These are phyloP conservation scores for Mycena haematopus DNA, from an alignment of 768 basidiomycete genomes.

Conservation along the genomic window DNA sequence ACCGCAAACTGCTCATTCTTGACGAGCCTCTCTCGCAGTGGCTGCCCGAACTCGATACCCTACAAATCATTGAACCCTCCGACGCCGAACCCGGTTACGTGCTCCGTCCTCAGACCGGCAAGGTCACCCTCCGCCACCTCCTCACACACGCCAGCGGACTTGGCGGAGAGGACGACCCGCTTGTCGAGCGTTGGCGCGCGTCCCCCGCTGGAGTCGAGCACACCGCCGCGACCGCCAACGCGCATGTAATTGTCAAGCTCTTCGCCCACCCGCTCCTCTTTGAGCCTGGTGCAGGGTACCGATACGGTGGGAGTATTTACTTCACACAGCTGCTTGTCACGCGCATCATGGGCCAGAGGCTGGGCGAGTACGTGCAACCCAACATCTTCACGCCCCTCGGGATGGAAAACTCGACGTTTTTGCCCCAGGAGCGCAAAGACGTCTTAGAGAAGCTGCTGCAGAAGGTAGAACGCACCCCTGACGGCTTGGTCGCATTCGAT, in stretches of 20 bases:
- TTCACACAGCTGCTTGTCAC: slow-evolving; percentile 18
- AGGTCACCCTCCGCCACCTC: slow-evolving; percentile 29
- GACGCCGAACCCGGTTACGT: slow-evolving; percentile 8
- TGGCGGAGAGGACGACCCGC: slow-evolving; percentile 7
- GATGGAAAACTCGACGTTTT: slow-evolving; percentile 10
- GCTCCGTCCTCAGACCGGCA: slow-evolving; percentile 5
- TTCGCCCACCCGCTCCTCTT: slow-evolving; percentile 18
- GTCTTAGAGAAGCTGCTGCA: slow-evolving; percentile 12
- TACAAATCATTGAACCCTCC: slow-evolving; percentile 11
- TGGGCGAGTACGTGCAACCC: slow-evolving; percentile 5
- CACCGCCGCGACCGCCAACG: background rate
- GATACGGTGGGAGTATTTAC: slow-evolving; percentile 22
- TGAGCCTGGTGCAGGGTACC: slow-evolving; percentile 24
- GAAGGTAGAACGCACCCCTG: slow-evolving; percentile 12
- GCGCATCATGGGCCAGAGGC: slow-evolving; percentile 3
- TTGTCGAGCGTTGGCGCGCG: slow-evolving; percentile 18
- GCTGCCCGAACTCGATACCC: slow-evolving; percentile 17
- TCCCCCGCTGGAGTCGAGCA: slow-evolving; percentile 8
- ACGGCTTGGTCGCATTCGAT: slow-evolving; percentile 5
- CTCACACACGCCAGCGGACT: slow-evolving; percentile 27
- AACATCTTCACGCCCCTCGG: slow-evolving; percentile 16
- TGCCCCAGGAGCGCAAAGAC: slow-evolving; percentile 3
- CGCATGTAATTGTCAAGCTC: slow-evolving; percentile 6
- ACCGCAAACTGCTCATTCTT: slow-evolving; percentile 10
- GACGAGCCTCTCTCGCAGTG: slow-evolving; percentile 17